Evolutionary conservation across 225 moss, liverwort and hornwort genomes (phyloP).

Genomic region (Anthoceros angustus): DNA sequence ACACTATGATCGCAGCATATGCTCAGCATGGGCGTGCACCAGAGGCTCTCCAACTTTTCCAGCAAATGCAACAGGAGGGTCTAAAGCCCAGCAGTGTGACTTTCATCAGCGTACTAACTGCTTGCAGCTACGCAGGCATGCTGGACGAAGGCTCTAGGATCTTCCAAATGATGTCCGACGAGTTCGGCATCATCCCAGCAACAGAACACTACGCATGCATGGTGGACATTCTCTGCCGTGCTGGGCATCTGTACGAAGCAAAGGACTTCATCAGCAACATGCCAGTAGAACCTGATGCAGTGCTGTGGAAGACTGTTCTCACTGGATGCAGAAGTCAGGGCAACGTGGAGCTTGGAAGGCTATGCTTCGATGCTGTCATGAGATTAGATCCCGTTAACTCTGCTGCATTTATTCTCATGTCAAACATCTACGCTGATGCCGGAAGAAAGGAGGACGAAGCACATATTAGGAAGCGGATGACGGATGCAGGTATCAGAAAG

Average conservation of each 20-base stretch:
- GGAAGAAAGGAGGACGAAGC: conserved; percentile 4
- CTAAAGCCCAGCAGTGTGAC: conserved; percentile 4
- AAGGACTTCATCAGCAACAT: conserved; percentile 4
- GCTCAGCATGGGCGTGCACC: neutral
- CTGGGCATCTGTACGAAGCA: conserved; percentile 4
- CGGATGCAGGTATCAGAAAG: conserved; percentile 9
- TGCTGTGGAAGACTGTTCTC: neutral
- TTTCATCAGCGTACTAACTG: neutral
- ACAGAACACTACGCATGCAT: conserved; percentile 4
- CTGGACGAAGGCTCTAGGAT: neutral
- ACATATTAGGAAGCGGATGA: conserved; percentile 6
- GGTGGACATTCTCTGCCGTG: conserved; percentile 8
- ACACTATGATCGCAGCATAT: conserved; percentile 3
- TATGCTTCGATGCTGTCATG: neutral
- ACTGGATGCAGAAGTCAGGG: neutral
- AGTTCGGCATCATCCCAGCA: neutral
- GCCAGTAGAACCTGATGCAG: neutral
- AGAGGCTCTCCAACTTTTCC: neutral
- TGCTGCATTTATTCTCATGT: neutral
- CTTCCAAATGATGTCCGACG: neutral
- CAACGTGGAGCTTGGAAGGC: conserved; percentile 3
- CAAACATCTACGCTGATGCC: conserved; percentile 6
- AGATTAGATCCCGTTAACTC: neutral
- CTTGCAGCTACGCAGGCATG: neutral
- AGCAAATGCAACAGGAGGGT: neutral